Evolutionary conservation across 2,329 filamentous ascomycete genomes (phyloP), one percentile per base, ranked within the genome.

Genomic region (Aspergillus intermedius): DNA sequence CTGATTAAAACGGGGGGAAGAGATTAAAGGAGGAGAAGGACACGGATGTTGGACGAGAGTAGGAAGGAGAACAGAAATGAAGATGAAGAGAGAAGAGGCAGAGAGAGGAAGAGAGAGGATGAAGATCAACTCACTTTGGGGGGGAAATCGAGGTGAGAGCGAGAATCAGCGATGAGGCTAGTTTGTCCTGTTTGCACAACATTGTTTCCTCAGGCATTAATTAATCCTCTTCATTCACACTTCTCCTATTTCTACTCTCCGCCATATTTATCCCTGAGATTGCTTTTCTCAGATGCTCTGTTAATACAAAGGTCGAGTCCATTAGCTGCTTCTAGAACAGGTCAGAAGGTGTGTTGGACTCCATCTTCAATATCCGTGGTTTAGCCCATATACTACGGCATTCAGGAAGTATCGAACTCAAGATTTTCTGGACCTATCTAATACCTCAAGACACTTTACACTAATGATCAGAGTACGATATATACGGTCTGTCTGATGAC

Each of bases 1-100:
- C 55, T 59, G 59, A 55, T 56, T 30, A 59, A 51, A 50, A 86
- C 86, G 82, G 80, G 56, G 53, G 48, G 55, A 49, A 48, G 52
- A 51, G 46, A 51, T 49, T 34, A 45, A 50, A 50, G 47, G 45
- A 53, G 40, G 25, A 49, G 43, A 48, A 43, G 52, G 32, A 45
- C 43, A 54, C 32, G 46, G 43, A 45, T 39, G 42, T 28, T 46
- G 45, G 43, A 52, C 37, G 47, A 50, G 48, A 47, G 34, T 15
- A 30, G 52, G 54, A 55, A 53, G 53, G 40, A 55, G 54, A 54
- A 54, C 49, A 43, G 39, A 34, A 28, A 22, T 23, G 44, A 32
- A 42, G 21, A 49, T 47, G 45, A 23, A 44, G 49, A 46, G 40
- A 47, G 44, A 28, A 49, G 48, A 52, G 42, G 44, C 45, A 53